These are phyloP conservation scores for Lactarius deliciosus DNA, from an alignment of 768 basidiomycete species.

Conservation along the genomic window DNA sequence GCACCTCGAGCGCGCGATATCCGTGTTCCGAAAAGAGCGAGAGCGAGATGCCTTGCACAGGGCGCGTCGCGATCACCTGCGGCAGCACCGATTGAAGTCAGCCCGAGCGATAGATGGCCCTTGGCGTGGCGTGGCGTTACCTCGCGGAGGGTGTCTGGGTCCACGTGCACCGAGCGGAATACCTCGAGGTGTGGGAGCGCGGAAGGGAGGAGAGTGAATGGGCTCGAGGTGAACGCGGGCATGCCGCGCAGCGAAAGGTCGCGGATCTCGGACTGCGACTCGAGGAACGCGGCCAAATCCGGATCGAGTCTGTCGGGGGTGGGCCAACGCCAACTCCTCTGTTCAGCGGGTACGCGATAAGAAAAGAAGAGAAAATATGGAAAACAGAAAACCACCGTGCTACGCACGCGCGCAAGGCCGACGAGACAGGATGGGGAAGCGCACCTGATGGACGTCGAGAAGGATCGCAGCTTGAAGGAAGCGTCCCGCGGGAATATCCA, in stretches of 20 bases:
- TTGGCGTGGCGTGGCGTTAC: neutral
- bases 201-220: slow-evolving; percentile 37
- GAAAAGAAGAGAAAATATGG: too few relatives aligned
- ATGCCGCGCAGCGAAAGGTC: slow-evolving; percentile 59
- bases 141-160: slow-evolving; percentile 42
- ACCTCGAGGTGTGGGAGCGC: slow-evolving; percentile 49
- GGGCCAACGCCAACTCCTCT: neutral
- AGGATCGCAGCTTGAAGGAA: slow-evolving; percentile 44
- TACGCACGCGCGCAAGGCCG: too few relatives aligned
- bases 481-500: slow-evolving; percentile 50
- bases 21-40: slow-evolving; percentile 48
- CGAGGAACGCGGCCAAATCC: slow-evolving; percentile 51
- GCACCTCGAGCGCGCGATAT: slow-evolving; percentile 44
- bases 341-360: neutral
- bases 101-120: neutral
- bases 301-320: slow-evolving; percentile 35
- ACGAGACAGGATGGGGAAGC: neutral
- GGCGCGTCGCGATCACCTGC: slow-evolving; percentile 47
- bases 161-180: slow-evolving; percentile 56
- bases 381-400: too few relatives aligned
- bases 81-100: slow-evolving; percentile 4
- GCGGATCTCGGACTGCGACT: slow-evolving; percentile 46
- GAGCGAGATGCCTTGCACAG: slow-evolving; percentile 51
- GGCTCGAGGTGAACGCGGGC: slow-evolving; percentile 36
- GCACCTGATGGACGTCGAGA: slow-evolving; percentile 59